Base-by-base conservation (phyloP, 495 filamentous ascomycete species). In the Hypoxylon perforatum region DNA sequence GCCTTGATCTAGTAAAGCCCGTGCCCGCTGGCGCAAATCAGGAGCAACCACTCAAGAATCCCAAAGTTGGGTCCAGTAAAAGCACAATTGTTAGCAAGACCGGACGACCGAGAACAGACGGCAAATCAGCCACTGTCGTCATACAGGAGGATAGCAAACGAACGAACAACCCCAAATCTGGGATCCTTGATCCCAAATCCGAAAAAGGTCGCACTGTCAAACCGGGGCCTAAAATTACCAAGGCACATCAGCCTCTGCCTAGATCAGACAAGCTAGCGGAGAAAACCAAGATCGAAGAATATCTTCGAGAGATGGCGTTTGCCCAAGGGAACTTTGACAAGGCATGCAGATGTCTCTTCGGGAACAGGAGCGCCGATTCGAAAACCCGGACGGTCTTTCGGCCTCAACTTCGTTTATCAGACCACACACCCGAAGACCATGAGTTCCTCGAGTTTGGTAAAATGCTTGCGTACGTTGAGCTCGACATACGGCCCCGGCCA, bases 241-340 rank as follows among this genome's bases (percentile, higher is more conserved):
- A 58, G 39, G 23, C 55, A 19, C 55, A 58, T 33, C 55, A 49
- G 19, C 42, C 44, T 39, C 19, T 58, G 44, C 55, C 44, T 7
- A 48, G 42, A 21, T 44, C 45, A 2, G 56, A 59, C 15, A 42
- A 41, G 22, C 45, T 59, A 41, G 56, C 56, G 41, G 56, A 59
- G 14, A 50, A 44, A 17, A 60, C 57, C n/a, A 45, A 35, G 46
- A 39, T 60, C 10, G 57, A 44, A 23, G 57, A 60, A 33, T 60
- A 51, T 41, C 57, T 60, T 15, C 57, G 46, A 44, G 57, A 60
- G 21, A 60, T 60, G 57, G 57, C 57, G 11, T 60, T 60, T 60
- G 57, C 57, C 10, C 57, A 60, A 7, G 57, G 57, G 9, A 60
- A n/a, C 21, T 60, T 51, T 10, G 57, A 60, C 36, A 60, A 60